Base-by-base conservation (phyloP, 2,329 filamentous ascomycete species). In the Colletotrichum endophyticum region DNA sequence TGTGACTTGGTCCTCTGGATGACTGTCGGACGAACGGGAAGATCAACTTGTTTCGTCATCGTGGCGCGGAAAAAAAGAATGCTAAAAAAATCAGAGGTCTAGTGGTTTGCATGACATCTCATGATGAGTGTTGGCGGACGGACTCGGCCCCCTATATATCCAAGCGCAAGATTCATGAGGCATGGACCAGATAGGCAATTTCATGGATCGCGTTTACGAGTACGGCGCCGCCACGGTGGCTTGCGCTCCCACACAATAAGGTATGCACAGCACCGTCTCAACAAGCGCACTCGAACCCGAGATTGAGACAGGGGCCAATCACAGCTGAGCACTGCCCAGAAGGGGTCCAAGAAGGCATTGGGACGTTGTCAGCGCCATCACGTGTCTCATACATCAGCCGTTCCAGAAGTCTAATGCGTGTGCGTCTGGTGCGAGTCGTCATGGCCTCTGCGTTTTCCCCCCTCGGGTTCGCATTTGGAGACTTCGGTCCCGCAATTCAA, bases 361-460 rank as follows among this genome's bases (percentile, higher is more conserved):
- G 28, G 44, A 56, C 64, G 61, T 76, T 68, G 57, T 63, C 39
- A 56, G 13, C n/a, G 34, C 16, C 32, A 70, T 76, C 73, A 73
- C 73, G 70, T 73, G 73, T 76, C 71, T 73, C 73, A 76, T 32
- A 76, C 74, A 76, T 69, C 70, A 76, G 64, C 71, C 66, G 74
- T 73, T 73, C 70, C 70, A 74, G 34, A 59, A 70, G 53, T 30
- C 56, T 53, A 62, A 76, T 74, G 70, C 64, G 39, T 49, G 63
- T 27, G 32, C 34, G 19, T 63, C 19, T 70, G 36, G 13, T 69
- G 44, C 59, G 49, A 69, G 59, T 66, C 64, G 59, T 73, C 34
- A 27, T 15, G 39, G 36, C 27, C 25, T 44, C 30, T 25, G 57
- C 36, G 34, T 15, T 0, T 22, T 13, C 4, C 28, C 16, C 16